Evolutionary conservation across 1,284 basidiomycete species (phyloP), one percentile per base, ranked within the genome.

Genomic region (Trametes sp.): DNA sequence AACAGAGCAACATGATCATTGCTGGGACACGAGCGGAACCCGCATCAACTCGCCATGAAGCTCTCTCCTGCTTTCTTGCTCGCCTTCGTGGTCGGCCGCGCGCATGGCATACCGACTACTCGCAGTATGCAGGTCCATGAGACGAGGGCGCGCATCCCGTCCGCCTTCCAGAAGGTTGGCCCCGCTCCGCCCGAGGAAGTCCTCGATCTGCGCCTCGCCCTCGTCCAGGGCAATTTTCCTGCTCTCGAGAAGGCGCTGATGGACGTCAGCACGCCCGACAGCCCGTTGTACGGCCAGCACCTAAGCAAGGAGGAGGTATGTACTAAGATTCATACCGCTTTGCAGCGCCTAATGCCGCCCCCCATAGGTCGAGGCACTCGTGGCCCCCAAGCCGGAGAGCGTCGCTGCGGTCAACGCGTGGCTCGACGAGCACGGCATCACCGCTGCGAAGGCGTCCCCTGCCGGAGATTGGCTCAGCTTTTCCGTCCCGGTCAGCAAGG

Each of bases 401-500:
- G 68, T 77, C 4, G 65, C 70, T 8, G 73, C 76, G 8, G 79
- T 82, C 10, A 73, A 73, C 36, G 56, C 74, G 26, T 82, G 78
- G 78, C 71, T 82, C 9, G 63, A 73, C 16, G 73, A 73, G 41
- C 75, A 81, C 62, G 74, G 72, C 28, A 72, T 82, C 42, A 73
- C 63, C 16, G 71, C 76, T 5, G 65, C 67, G 44, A 65, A 70
- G 11, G 55, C 68, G 23, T 75, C 78, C 13, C 72, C 76, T 56
- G 76, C 73, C 45, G 79, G 78, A 8, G 80, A 82, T 68, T 82
- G 80, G 80, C 63, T 82, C 29, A 62, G 69, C 16, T 72, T 83
- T 68, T 69, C 72, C 7, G 66, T 78, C 28, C 73, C 79, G 9
- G 74, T 80, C 48, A 72, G 74, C 60, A 73, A 80, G 64, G 80